Base-by-base conservation (phyloP, 2,329 filamentous ascomycete genomes). In the Fusarium pilosicola region DNA sequence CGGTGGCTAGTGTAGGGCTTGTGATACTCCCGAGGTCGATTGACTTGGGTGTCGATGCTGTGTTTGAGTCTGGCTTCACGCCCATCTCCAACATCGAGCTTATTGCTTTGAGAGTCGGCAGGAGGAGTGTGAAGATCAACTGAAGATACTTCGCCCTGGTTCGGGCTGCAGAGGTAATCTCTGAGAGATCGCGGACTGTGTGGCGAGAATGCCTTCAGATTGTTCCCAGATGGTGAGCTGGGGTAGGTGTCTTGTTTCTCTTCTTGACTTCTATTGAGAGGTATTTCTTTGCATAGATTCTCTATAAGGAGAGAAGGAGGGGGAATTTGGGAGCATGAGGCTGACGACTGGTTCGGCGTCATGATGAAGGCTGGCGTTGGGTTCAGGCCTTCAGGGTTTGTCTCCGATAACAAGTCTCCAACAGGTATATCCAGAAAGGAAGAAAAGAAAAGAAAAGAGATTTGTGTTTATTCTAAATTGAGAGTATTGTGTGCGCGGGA, bases 301-400 rank as follows among this genome's bases (percentile, higher is more conserved):
- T 76, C 69, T 22, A 74, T 46, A 22, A 72, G 65, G n/a, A 76
- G 71, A 32, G 67, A 70, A 12, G 59, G 59, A 10, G 75, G 74
- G n/a, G 75, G 71, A 30, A 15, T 22, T 7, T 54, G 52, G 8
- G 34, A 61, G 24, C 52, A 76, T 48, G 54, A 58, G 15, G 59
- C 30, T n/a, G 42, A 49, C 45, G 65, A 60, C 46, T 52, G n/a
- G n/a, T 44, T 73, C 30, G 59, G 56, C 38, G 46, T 28, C 71
- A 74, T 74, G 20, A 30, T 46, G 45, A 34, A n/a, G 11, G 30
- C 15, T 26, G 34, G 18, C 12, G 26, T n/a, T 68, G 41, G 26
- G 42, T 26, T 57, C 28, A 34, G 52, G 63, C 48, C 14, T 30
- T 36, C 22, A 39, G 30, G 28, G 32, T 28, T 22, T 24, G 20